Evolutionary conservation across 2,329 filamentous ascomycete species (phyloP).

Genomic region (Dothistroma septosporum): DNA sequence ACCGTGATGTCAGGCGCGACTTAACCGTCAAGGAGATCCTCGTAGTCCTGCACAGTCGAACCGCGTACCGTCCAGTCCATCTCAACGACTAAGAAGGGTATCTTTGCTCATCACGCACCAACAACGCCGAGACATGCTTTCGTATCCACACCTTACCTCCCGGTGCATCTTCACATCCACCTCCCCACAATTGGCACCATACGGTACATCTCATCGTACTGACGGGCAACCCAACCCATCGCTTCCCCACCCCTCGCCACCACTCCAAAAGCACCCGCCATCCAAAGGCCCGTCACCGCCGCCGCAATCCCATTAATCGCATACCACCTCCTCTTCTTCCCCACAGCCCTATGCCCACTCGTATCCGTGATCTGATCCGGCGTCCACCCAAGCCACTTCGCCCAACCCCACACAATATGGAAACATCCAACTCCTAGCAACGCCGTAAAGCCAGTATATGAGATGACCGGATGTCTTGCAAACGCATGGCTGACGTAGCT

Average conservation of each 20-base stretch:
- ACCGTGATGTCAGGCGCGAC: background rate
- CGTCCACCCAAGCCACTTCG: conserved; percentile 70
- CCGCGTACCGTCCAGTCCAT: background rate
- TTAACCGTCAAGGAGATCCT: too few species aligned
- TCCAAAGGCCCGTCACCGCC: conserved; percentile 64
- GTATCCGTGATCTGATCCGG: conserved; percentile 52
- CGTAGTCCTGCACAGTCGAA: too few species aligned
- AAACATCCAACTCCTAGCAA: conserved; percentile 65
- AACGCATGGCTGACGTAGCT: conserved; percentile 84
- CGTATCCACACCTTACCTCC: background rate
- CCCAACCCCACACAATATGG: conserved; percentile 80
- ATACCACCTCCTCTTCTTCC: conserved; percentile 65
- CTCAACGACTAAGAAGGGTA: conserved; percentile 6
- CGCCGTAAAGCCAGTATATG: conserved; percentile 65
- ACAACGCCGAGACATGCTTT: conserved; percentile 2
- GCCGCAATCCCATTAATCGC: conserved; percentile 62
- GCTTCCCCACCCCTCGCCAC: conserved; percentile 67
- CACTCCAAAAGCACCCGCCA: conserved; percentile 73
- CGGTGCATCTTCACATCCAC: conserved; percentile 44
- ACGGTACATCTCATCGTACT: conserved; percentile 72
- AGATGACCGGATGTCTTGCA: conserved; percentile 61
- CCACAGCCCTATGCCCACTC: conserved; percentile 48
- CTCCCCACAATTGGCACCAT: conserved; percentile 55
- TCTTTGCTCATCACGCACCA: conserved; percentile 1
- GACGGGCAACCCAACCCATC: conserved; percentile 72